Conservation (phyloP, 2,329 filamentous ascomycete genomes). For the Fusarium oligoseptatum region DNA sequence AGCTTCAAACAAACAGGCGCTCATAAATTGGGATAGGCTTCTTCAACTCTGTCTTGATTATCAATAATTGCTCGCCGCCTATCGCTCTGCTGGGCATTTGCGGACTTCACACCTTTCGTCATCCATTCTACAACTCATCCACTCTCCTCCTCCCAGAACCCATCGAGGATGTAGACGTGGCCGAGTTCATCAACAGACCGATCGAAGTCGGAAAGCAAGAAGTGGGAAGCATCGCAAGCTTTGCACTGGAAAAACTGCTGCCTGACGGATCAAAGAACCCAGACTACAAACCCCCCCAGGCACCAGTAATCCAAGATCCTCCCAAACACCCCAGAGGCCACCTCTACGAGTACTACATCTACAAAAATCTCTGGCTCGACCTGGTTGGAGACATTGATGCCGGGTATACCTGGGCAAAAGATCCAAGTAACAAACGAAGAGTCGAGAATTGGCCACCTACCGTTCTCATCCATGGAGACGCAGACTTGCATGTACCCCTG, state of each 20-base stretch:
- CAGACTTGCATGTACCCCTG: constrained; percentile 47
- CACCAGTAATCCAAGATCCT: neutral
- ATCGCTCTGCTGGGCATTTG: constrained; percentile 52
- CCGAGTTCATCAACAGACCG: constrained; percentile 39
- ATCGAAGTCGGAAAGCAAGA: constrained; percentile 42
- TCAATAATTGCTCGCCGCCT: constrained; percentile 49
- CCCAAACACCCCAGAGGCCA: constrained; percentile 28
- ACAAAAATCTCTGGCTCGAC: constrained; percentile 48
- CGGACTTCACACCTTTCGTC: constrained; percentile 54
- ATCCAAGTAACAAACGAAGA: constrained; percentile 19
- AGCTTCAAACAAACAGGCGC: neutral
- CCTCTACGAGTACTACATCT: constrained; percentile 52
- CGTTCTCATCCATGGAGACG: constrained; percentile 51
- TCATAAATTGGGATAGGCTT: constrained; percentile 23
- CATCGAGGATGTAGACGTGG: constrained; percentile 44
- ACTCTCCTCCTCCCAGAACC: constrained; percentile 45
- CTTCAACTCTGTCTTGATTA: constrained; percentile 48
- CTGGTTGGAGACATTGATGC: constrained; percentile 48
- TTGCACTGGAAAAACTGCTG: constrained; percentile 46
- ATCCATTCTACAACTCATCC: constrained; percentile 54
- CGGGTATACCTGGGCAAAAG: constrained; percentile 49
- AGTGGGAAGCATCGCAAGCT: constrained; percentile 31
- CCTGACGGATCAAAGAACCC: constrained; percentile 46
- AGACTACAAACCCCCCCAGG: constrained; percentile 20
- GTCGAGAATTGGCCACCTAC: constrained; percentile 49